phyloP scores from a whole-genome alignment of 192 early-diverging fungal genomes.

The Spinellus fusiger region DNA sequence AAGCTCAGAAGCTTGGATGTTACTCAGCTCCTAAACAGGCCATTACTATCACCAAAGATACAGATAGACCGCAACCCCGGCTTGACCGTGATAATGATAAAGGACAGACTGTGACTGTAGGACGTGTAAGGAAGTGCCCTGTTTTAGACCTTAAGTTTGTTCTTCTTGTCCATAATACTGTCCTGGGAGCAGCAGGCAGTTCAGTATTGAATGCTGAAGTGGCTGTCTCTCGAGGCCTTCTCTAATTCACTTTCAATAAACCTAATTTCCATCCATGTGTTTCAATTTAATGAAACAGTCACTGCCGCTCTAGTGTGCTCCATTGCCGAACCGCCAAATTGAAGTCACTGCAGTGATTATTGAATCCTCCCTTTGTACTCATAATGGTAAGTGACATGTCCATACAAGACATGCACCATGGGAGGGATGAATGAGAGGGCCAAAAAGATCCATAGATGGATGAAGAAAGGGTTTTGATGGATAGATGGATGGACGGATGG shows the following conservation, averaged over 20 bases:
- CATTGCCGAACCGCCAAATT: not conserved
- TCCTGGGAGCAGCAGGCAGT: constrained; percentile 93
- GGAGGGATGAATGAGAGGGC: too few relatives aligned
- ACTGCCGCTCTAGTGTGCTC: not conserved
- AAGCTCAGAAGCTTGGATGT: constrained; percentile 74
- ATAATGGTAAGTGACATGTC: constrained; percentile 2
- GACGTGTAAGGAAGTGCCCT: constrained; percentile 77
- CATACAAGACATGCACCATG: not conserved
- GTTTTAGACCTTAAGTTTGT: constrained; percentile 91
- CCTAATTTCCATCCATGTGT: too few relatives aligned
- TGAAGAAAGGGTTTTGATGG: not conserved
- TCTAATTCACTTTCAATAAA: constrained; percentile 18
- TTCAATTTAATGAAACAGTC: too few relatives aligned
- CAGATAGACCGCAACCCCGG: constrained; percentile 92
- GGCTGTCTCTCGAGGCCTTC: constrained; percentile 74
- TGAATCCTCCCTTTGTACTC: constrained; percentile 7
- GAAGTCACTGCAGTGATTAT: not conserved
- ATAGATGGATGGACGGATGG: not conserved
- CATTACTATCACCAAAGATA: constrained; percentile 64
- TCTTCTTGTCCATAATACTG: constrained; percentile 90
- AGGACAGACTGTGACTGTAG: constrained; percentile 91
- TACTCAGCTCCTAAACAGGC: constrained; percentile 75
- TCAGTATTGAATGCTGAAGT: constrained; percentile 93
- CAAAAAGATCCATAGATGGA: too few relatives aligned
- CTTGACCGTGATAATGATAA: constrained; percentile 79